Evolutionary conservation across 2,329 filamentous ascomycete species (phyloP), one percentile per base, ranked within the genome.

Genomic region (Arthroderma sp.): DNA sequence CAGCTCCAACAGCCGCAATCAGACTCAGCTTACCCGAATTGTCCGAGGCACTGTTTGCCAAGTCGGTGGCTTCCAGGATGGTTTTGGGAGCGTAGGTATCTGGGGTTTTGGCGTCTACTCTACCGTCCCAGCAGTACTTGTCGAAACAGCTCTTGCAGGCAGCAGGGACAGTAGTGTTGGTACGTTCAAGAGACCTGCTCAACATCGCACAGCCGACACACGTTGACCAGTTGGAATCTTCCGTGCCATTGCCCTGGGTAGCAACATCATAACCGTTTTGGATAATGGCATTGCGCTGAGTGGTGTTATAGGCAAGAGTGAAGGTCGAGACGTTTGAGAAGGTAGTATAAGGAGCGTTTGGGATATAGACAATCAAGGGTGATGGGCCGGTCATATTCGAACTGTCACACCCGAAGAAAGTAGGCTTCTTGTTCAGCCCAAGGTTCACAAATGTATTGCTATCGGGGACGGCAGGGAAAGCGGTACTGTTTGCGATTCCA

Each of bases 51-150:
- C 40, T 39, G 30, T 41, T 45, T 4, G 36, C 15, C 11, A 42
- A 32, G 5, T 37, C 10, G 2, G 46, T 7, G 29, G 30, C 47
- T n/a, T 36, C 11, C n/a, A 49, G 40, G 6, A 32, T 31, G 5
- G 50, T 22, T n/a, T 38, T 46, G 1, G 74, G 73, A 22, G 67
- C 58, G 47, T 72, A 77, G 0, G 50, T 47, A 1, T 55, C 49
- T 0, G 62, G 60, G 4, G 47, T 52, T 0, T 64, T 66, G 36
- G 56, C 62, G 36, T 73, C 65, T 5, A 66, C 47, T 1, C 76
- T 84, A n/a, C 91, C 91, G 60, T 95, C 77, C 91, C 91, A 98
- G 74, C 91, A 98, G 68, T 95, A 95, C 15, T 69, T 64, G 8
- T 69, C 53, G 63, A 95, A 96, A 67, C 91, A 98, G 41, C 72